Conservation (phyloP, 1,284 basidiomycete species). For the Malassezia japonica region DNA sequence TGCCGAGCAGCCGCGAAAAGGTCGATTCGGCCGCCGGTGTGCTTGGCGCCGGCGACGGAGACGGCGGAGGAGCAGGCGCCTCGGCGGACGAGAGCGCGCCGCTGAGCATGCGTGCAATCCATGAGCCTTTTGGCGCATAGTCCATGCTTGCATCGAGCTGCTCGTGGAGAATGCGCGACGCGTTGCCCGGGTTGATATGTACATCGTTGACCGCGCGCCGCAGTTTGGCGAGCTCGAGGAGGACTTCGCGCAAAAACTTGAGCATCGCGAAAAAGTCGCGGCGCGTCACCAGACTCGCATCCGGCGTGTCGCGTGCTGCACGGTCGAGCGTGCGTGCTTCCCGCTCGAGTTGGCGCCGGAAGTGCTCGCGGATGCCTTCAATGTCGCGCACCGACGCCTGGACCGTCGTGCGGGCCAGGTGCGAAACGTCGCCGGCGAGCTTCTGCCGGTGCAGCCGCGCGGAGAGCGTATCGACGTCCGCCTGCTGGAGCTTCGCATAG, state of each 20-base stretch:
- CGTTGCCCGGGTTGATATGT: conserved; percentile 72
- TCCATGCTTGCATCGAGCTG: conserved; percentile 29
- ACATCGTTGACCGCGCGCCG: conserved; percentile 78
- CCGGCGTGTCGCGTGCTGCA: not conserved
- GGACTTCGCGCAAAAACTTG: conserved; percentile 73
- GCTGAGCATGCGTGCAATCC: conserved; percentile 13
- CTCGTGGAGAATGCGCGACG: conserved; percentile 36
- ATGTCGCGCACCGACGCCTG: conserved; percentile 66
- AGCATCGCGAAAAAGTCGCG: conserved; percentile 75
- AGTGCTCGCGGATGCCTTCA: conserved; percentile 62
- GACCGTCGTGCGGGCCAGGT: conserved; percentile 75
- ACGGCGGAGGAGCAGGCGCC: not conserved
- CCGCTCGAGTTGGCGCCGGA: conserved; percentile 56
- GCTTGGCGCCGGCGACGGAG: not conserved
- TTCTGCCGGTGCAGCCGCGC: conserved; percentile 84
- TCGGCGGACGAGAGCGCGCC: not conserved
- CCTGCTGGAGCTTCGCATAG: conserved; percentile 62
- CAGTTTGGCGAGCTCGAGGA: conserved; percentile 71
- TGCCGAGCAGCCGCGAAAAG: conserved; percentile 1
- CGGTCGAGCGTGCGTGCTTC: conserved; percentile 47
- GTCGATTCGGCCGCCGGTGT: not conserved
- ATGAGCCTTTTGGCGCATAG: conserved; percentile 6
- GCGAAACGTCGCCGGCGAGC: conserved; percentile 71
- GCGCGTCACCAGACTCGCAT: conserved; percentile 56
- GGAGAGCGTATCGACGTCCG: conserved; percentile 78